Evolutionary conservation across 169 alveolate genomes (phyloP).

Genomic region (Plasmodium blacklocki): DNA sequence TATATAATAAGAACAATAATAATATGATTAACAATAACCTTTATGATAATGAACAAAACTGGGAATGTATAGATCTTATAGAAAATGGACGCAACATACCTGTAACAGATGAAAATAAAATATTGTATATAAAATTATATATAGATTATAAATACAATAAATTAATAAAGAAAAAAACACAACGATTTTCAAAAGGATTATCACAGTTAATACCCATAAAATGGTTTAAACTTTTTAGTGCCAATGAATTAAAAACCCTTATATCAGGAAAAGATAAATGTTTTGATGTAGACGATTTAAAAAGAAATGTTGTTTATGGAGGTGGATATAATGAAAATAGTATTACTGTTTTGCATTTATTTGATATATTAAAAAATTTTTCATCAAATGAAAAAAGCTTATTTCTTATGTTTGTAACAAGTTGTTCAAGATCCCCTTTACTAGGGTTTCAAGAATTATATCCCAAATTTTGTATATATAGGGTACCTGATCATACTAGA

Average conservation of each 20-base stretch:
- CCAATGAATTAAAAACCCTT: slow-evolving; percentile 94
- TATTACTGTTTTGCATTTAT: slow-evolving; percentile 91
- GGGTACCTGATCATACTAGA: slow-evolving; percentile 89
- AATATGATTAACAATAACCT: background rate
- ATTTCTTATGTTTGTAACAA: slow-evolving; percentile 96
- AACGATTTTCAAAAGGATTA: slow-evolving; percentile 93
- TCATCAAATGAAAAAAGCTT: slow-evolving; percentile 90
- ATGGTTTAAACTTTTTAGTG: slow-evolving; percentile 93
- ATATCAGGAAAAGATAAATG: slow-evolving; percentile 93
- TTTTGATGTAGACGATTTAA: slow-evolving; percentile 93
- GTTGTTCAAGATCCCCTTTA: slow-evolving; percentile 97
- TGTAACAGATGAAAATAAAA: slow-evolving; percentile 88
- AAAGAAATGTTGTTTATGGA: slow-evolving; percentile 90
- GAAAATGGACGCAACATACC: slow-evolving; percentile 84
- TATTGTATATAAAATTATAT: slow-evolving; percentile 89
- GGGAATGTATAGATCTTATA: slow-evolving; percentile 78
- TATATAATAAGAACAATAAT: background rate
- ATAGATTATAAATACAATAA: slow-evolving; percentile 92
- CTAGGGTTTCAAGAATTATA: slow-evolving; percentile 93
- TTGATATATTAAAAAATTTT: slow-evolving; percentile 91
- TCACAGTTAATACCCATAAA: slow-evolving; percentile 90
- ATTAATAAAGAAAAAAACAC: slow-evolving; percentile 88
- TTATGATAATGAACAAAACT: background rate
- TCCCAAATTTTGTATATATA: slow-evolving; percentile 94
- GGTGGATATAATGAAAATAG: slow-evolving; percentile 92